Base-by-base conservation (phyloP, 2,329 filamentous ascomycete genomes). In the Venturia asperata region DNA sequence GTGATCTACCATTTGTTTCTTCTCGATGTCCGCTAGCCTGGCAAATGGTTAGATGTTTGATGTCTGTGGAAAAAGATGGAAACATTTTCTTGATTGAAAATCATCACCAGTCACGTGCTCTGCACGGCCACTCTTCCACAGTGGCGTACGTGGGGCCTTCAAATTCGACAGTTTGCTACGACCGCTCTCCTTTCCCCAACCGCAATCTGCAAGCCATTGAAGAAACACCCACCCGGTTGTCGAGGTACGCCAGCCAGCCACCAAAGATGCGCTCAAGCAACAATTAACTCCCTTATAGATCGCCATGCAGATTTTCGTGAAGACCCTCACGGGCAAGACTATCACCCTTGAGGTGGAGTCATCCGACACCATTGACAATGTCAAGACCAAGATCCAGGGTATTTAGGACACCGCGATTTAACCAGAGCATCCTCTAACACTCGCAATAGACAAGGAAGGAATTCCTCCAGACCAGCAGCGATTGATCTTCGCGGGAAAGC, bases 381-480 rank as follows among this genome's bases (percentile, higher is more conserved):
- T 97, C 52, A 97, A 97, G 86, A 87, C 84, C 63, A 97, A 97
- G 85, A 97, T 97, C 56, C 92, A 97, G 78, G 92, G 64, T 66
- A 56, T 17, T 47, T 6, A 5, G 10, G 6, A 27, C 17, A 2
- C 3, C 5, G 42, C 24, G 4, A 21, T 24, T 65, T 13, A 7
- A 7, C 7, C 1, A 41, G 2, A 34, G 5, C 41, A 39, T 21
- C 43, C 9, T 61, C 24, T 67, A 7, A 49, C 24, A 30, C 27
- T 24, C 1, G 41, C 19, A 17, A 17, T 17, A 66, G 84, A 86
- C 69, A 87, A 88, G 78, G 85, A 88, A 78, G 92, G 92, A 30
- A 96, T 97, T 64, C 92, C 92, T 0, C 92, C 92, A 1, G 92
- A 96, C 77, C 92, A 96, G 78, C 92, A 96, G 79, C 91, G 92